These are phyloP conservation scores for Manihot esculenta DNA, from an alignment of 441 rosid genomes.

Conservation along the genomic window DNA sequence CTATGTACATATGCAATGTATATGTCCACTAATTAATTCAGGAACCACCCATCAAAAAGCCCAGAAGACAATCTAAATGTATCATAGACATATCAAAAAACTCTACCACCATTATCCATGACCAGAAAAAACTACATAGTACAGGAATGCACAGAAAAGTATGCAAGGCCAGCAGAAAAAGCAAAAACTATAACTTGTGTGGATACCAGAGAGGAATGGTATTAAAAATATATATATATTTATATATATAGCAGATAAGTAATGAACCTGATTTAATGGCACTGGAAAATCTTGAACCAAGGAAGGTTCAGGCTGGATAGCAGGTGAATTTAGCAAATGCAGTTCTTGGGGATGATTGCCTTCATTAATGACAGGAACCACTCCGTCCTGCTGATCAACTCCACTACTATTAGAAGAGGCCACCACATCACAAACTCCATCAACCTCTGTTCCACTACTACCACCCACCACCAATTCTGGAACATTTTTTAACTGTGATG, in stretches of 20 bases:
- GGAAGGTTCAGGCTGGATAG: slow-evolving; percentile 29
- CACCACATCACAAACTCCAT: background rate
- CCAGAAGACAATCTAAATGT: background rate
- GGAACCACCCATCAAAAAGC: background rate
- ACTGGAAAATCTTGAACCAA: background rate
- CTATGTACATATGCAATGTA: background rate
- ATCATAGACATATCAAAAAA: background rate
- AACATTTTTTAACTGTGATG: background rate
- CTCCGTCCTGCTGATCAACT: background rate
- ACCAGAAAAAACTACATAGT: background rate
- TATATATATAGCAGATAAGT: background rate
- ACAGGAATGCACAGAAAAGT: background rate
- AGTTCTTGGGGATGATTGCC: slow-evolving; percentile 23
- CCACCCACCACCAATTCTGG: background rate
- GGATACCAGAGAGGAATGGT: background rate
- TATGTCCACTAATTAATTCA: background rate
- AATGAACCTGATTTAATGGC: background rate
- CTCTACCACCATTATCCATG: too few relatives aligned
- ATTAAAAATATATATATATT: too few relatives aligned
- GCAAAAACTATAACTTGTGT: too few relatives aligned
- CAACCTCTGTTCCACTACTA: background rate
- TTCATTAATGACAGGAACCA: background rate
- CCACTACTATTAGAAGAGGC: background rate
- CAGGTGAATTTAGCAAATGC: slow-evolving; percentile 18
- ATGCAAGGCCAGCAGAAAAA: too few relatives aligned